phyloP scores from a whole-genome alignment of 2,329 filamentous ascomycete species.

The Calonectria pseudoturangicola region DNA sequence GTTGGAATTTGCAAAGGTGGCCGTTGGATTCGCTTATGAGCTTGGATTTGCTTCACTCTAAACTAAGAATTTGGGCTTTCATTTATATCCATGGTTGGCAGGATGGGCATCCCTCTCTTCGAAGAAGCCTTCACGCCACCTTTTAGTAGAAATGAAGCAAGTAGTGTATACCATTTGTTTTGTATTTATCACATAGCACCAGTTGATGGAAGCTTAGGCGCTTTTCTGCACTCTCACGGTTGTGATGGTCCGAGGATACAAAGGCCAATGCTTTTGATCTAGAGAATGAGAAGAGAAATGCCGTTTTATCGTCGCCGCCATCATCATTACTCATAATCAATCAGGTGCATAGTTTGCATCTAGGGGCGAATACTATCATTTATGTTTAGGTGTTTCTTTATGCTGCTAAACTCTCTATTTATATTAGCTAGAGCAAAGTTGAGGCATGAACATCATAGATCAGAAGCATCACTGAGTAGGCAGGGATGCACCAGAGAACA shows the following conservation, averaged over 20 bases:
- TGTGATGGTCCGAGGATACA: too few species aligned
- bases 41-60: slow-evolving; percentile 69
- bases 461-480: too few species aligned
- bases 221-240: too few species aligned
- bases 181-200: background rate
- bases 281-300: too few species aligned
- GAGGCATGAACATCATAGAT: too few species aligned
- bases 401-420: background rate
- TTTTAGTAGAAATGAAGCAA: background rate
- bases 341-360: background rate
- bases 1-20: slow-evolving; percentile 76
- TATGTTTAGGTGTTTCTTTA: background rate
- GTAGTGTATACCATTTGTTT: background rate
- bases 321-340: too few species aligned
- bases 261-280: too few species aligned
- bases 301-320: too few species aligned
- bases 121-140: too few species aligned
- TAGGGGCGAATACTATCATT: background rate
- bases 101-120: too few species aligned
- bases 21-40: slow-evolving; percentile 68
- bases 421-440: background rate
- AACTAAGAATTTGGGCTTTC: background rate
- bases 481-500: background rate
- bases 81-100: background rate
- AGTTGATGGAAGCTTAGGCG: too few species aligned